Base-by-base conservation (phyloP, 2,329 filamentous ascomycete genomes). In the Corinectria fuckeliana region DNA sequence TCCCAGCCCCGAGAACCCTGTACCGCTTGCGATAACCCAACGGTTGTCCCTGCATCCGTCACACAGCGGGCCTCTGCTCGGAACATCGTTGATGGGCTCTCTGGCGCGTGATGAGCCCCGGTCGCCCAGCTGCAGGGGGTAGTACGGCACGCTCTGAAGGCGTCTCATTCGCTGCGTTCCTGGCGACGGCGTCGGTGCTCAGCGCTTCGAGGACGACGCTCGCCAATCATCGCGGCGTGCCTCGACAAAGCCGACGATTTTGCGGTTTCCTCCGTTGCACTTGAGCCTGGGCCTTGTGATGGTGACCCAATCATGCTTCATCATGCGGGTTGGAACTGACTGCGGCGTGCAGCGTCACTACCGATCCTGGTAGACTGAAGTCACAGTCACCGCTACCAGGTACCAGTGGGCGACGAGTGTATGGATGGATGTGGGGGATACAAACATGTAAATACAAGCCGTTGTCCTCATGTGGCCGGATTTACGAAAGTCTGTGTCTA, bases 181-280 rank as follows among this genome's bases (percentile, higher is more conserved):
- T 66, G 65, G 55, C 50, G 30, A 55, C 52, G 57, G 60, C 54
- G 53, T 63, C 54, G 49, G 41, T 52, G 62, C 62, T 67, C 64
- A 64, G 73, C 73, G 72, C 72, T 74, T 74, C 69, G 65, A 66
- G 50, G 45, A 48, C 18, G 36, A 38, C 18, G 39, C 48, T 50
- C 59, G 48, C 73, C 72, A 75, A 75, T 74, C 72, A 73, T 39
- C 18, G 45, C 45, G 16, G 18, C 16, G 52, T 51, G 48, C 47
- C 45, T n/a, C 28, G 30, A 53, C 38, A 36, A 18, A 36, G 39
- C 36, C 34, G 48, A 23, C 54, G 57, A 61, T 50, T 56, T 55
- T 56, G 56, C 58, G 54, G 61, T 56, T 56, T 36, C 53, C 58
- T 30, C 36, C 60, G 47, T 47, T 66, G 57, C 52, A 55, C 59